Evolutionary conservation across 202 grass and related monocot genomes (phyloP).

Genomic region (Miscanthus sacchariflorus): DNA sequence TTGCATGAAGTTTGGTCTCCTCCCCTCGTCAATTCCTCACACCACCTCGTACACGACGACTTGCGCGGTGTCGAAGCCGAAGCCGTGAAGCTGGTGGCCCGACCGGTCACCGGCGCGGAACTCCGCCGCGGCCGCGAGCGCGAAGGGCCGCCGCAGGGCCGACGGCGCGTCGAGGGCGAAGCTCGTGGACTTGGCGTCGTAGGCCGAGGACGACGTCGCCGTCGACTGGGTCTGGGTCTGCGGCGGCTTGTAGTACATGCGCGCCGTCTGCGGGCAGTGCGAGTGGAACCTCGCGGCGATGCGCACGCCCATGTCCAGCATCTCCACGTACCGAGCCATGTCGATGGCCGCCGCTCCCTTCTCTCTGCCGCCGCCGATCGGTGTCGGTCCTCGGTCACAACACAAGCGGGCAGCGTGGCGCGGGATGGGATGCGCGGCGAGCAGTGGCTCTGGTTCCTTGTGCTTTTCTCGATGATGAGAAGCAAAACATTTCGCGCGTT

Average conservation of each 20-base stretch:
- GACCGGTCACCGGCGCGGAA: neutral
- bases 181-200: neutral
- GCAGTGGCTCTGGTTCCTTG: neutral
- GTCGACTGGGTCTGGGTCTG: neutral
- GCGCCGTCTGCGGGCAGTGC: slow-evolving; percentile 76
- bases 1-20: neutral
- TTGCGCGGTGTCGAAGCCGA: slow-evolving; percentile 44
- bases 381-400: neutral
- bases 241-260: slow-evolving; percentile 87
- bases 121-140: neutral
- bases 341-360: neutral
- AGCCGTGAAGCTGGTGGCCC: neutral
- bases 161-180: neutral
- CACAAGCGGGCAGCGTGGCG: neutral
- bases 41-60: slow-evolving; percentile 54
- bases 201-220: neutral
- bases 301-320: slow-evolving; percentile 79
- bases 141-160: slow-evolving; percentile 13
- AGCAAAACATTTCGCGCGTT: neutral
- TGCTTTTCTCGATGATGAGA: neutral
- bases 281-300: slow-evolving; percentile 74
- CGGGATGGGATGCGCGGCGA: neutral
- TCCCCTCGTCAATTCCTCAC: neutral
- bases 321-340: slow-evolving; percentile 69
- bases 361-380: neutral